Evolutionary conservation across 306 rosid species (phyloP), one percentile per base, ranked within the genome.

Genomic region (Vigna reflexopilosa): DNA sequence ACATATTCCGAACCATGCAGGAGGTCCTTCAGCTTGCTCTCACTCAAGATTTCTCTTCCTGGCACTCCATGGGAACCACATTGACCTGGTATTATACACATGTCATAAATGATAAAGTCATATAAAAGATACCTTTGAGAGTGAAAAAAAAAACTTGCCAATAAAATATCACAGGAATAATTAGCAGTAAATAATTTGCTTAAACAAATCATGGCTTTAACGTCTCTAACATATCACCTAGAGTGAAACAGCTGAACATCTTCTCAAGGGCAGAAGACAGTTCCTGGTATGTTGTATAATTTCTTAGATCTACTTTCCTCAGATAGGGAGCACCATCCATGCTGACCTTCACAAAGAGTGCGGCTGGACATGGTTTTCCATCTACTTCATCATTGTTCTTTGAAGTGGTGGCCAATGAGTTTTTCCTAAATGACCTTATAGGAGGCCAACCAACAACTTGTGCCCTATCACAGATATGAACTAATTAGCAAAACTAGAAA

Each of bases 381-480:
- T 93, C 93, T 48, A 93, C 93, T 81, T 91, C 96, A 12, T 91
- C 96, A 16, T 83, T 89, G 88, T 88, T 89, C 86, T 93, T 93
- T 12, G 97, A 84, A 68, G 87, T 51, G 22, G 89, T 86, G 77
- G 87, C 90, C 85, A 93, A 73, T n/a, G 93, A 84, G 79, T 87
- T 88, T 81, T 89, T 93, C 84, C 98, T 88, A 78, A 85, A 91
- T 72, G 98, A 86, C 83, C 93, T 85, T 8, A 93, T 89, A 56
- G 94, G 94, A 70, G 98, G 97, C 98, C 98, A 93, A 77, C 98
- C 97, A 63, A 93, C 98, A 84, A 93, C 98, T 63, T 91, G 98
- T 61, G 97, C 90, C 89, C 98, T 93, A 88, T 58, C 76, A 75
- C 13, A 49, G 75, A 83, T 16, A 78, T 36, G 28, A 67, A 77